Conservation (phyloP, 1,139 yeast genomes). For the Candida sp. region DNA sequence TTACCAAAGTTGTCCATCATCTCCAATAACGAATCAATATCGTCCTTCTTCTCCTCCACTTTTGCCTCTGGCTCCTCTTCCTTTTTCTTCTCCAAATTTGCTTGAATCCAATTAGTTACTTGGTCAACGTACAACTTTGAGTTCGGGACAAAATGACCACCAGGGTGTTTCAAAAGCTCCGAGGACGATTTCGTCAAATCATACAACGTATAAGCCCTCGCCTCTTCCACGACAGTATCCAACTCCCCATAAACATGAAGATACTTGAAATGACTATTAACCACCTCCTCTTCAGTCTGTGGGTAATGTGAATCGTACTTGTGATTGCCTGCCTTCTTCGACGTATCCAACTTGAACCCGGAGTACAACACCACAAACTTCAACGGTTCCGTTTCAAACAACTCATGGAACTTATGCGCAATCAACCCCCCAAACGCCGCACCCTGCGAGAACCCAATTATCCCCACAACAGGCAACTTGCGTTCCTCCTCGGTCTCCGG, state of each 20-base stretch:
- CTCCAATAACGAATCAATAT: slow-evolving; percentile 35
- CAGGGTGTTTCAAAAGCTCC: slow-evolving; percentile 69
- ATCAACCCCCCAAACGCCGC: slow-evolving; percentile 54
- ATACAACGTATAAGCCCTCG: slow-evolving; percentile 61
- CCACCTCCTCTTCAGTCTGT: slow-evolving; percentile 19
- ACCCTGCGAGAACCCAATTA: slow-evolving; percentile 52
- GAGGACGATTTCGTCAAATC: slow-evolving; percentile 53
- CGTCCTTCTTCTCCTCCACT: slow-evolving; percentile 23
- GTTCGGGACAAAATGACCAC: slow-evolving; percentile 89
- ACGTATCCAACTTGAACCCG: slow-evolving; percentile 71
- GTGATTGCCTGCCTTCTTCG: slow-evolving; percentile 32
- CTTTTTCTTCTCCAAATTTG: slow-evolving; percentile 16
- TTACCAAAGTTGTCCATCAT: slow-evolving; percentile 42
- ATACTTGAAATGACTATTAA: slow-evolving; percentile 32
- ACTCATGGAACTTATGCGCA: slow-evolving; percentile 31
- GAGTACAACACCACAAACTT: slow-evolving; percentile 78
- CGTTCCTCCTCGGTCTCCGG: slow-evolving; percentile 25
- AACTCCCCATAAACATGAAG: slow-evolving; percentile 86
- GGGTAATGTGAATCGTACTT: slow-evolving; percentile 35
- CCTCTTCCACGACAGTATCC: slow-evolving; percentile 88
- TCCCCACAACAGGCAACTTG: slow-evolving; percentile 40
- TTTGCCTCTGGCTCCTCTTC: slow-evolving; percentile 17
- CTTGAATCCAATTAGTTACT: slow-evolving; percentile 58
- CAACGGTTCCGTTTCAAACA: slow-evolving; percentile 40
- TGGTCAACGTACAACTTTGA: slow-evolving; percentile 62